Percentiles rank a stretch among this genome's conserved stretches.
Evolutionary conservation across 176 grass and related monocot genomes (phyloP).

Genomic region (Oryza longistaminata): DNA sequence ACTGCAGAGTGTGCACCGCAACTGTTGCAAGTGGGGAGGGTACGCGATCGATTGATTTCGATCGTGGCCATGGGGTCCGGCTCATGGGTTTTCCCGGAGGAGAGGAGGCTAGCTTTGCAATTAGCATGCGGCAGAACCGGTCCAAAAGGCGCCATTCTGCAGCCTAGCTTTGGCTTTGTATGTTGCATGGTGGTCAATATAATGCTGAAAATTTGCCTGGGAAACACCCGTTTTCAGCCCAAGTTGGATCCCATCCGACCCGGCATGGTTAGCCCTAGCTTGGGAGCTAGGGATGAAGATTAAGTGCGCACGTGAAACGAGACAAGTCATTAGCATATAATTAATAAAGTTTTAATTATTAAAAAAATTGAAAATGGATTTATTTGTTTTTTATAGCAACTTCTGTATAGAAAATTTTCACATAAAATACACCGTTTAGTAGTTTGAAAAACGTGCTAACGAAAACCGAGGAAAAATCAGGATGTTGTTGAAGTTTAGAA

Average conservation of each 20-base stretch:
- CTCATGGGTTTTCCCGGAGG: neutral
- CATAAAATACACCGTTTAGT: too few species aligned
- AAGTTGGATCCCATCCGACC: neutral
- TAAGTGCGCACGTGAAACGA: too few species aligned
- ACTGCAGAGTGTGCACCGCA: neutral
- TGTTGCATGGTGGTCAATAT: neutral
- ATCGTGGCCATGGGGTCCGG: neutral
- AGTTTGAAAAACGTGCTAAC: too few species aligned
- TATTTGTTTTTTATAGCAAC: too few species aligned
- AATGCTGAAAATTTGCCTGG: neutral
- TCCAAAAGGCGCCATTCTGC: slow-evolving; percentile 5
- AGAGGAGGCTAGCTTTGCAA: slow-evolving; percentile 4
- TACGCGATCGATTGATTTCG: neutral
- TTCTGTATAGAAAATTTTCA: too few species aligned
- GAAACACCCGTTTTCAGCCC: neutral
- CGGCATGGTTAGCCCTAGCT: neutral
- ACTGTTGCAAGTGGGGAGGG: neutral
- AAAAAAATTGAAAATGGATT: too few species aligned
- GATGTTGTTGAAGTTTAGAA: too few species aligned
- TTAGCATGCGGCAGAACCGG: neutral
- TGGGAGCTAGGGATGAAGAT: too few species aligned
- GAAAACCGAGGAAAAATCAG: too few species aligned
- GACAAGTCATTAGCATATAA: too few species aligned
- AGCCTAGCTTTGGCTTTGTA: neutral
- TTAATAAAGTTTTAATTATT: too few species aligned